phyloP scores from a whole-genome alignment of 176 grass and related monocot species.

The Bolboschoenus planiculmis region DNA sequence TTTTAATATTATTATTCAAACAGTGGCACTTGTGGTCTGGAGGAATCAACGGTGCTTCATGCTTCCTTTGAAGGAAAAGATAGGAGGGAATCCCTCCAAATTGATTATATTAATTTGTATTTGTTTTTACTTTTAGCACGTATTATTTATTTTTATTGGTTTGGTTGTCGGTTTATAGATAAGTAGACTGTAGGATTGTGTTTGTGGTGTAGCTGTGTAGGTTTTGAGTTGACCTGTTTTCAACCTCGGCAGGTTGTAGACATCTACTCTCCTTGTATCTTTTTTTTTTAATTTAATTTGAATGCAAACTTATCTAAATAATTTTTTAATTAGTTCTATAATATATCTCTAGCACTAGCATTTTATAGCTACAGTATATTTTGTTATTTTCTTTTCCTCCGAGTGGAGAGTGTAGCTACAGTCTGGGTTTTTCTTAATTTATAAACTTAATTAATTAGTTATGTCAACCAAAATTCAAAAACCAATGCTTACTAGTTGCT shows the following conservation, averaged over 20 bases:
- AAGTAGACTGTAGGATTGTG: neutral
- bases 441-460: neutral
- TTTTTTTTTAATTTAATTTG: neutral
- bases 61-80: neutral
- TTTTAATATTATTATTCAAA: neutral
- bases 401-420: neutral
- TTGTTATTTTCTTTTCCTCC: neutral
- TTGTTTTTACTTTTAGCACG: neutral
- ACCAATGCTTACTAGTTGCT: neutral
- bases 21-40: neutral
- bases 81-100: neutral
- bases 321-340: too few relatives aligned
- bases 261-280: neutral
- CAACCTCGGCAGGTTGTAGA: neutral
- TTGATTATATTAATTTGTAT: neutral
- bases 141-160: conserved; percentile 1
- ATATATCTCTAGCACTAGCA: too few relatives aligned
- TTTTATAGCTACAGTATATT: neutral
- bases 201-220: conserved; percentile 1
- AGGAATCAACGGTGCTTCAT: neutral
- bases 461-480: neutral
- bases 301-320: neutral
- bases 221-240: neutral
- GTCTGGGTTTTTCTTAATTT: neutral
- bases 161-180: neutral